A percentile compares a stretch with the other conserved stretches of the same genome.
Evolutionary conservation across 2,329 filamentous ascomycete genomes (phyloP).

Genomic region (Penicillium aurantiogriseum): DNA sequence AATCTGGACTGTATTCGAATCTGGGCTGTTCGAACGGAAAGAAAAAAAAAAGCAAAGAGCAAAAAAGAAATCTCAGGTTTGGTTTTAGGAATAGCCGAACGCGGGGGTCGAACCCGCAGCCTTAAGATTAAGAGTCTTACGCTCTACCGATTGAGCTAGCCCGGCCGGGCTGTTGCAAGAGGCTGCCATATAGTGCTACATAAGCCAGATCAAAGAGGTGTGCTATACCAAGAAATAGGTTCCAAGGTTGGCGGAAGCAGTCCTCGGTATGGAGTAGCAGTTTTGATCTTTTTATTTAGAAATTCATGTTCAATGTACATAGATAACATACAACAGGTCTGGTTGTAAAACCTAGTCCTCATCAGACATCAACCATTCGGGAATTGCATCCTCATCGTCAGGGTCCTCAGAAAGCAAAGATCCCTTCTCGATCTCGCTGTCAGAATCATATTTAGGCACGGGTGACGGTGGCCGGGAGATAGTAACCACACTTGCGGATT

Average conservation of each 20-base stretch:
- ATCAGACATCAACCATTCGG: conserved; percentile 58
- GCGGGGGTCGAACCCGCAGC: conserved; percentile 45
- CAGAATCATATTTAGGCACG: conserved; percentile 23
- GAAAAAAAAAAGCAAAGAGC: not conserved
- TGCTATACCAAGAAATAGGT: too few species aligned
- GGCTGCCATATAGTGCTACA: not conserved
- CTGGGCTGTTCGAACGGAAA: not conserved
- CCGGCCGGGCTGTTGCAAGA: conserved; percentile 29
- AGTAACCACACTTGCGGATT: conserved; percentile 27
- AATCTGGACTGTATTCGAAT: not conserved
- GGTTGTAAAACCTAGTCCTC: conserved; percentile 7
- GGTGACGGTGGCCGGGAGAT: conserved; percentile 18
- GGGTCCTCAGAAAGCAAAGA: conserved; percentile 62
- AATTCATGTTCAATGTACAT: not conserved
- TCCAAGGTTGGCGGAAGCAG: too few species aligned
- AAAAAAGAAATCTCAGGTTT: conserved; percentile 8
- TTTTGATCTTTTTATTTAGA: not conserved
- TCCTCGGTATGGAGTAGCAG: too few species aligned
- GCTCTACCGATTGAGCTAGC: conserved; percentile 52
- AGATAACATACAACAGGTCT: not conserved
- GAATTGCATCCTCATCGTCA: conserved; percentile 64
- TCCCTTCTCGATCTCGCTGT: conserved; percentile 45
- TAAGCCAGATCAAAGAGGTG: not conserved
- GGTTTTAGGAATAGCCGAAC: conserved; percentile 37
- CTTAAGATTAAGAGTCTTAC: conserved; percentile 28